Percentiles rank a stretch among this genome's conserved stretches.
Evolutionary conservation across 352 stramenopile genomes (phyloP).

Genomic region (Globisporangium alternatum): DNA sequence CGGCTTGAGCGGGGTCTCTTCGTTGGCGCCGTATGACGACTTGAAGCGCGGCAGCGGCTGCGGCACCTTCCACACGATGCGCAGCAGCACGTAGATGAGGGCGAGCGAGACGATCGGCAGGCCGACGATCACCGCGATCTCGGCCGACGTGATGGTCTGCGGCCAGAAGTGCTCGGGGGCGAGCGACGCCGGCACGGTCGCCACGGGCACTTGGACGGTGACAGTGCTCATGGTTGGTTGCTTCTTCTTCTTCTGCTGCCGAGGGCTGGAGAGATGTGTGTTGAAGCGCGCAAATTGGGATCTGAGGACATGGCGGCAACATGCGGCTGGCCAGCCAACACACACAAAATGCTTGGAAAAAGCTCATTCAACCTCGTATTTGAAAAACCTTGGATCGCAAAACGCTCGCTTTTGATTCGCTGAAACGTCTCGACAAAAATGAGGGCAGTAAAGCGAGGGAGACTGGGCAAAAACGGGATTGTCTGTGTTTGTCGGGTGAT

Average conservation of each 20-base stretch:
- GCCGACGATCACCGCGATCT: conserved; percentile 27
- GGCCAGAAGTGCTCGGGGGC: conserved; percentile 20
- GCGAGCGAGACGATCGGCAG: conserved; percentile 48
- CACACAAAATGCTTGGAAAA: background rate
- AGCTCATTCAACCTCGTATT: background rate
- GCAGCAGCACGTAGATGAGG: conserved; percentile 60
- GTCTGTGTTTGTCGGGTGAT: background rate
- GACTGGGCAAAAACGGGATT: background rate
- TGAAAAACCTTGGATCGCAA: conserved; percentile 1
- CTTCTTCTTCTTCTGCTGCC: background rate
- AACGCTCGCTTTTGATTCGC: background rate
- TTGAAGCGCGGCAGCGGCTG: conserved; percentile 31
- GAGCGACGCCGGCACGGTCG: conserved; percentile 4
- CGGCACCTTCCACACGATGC: conserved; percentile 60
- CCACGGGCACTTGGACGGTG: conserved; percentile 14
- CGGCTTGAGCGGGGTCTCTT: conserved; percentile 31
- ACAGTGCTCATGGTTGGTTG: conserved; percentile 15
- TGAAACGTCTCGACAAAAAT: background rate
- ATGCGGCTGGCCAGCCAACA: background rate
- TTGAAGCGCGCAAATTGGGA: conserved; percentile 20
- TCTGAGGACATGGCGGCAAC: conserved; percentile 2
- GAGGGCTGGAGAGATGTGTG: conserved; percentile 4
- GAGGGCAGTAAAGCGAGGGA: background rate
- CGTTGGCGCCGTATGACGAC: conserved; percentile 33
- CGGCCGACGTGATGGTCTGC: conserved; percentile 19